phyloP scores from a whole-genome alignment of 805 yeast genomes.

The Ogataea populi-albae region DNA sequence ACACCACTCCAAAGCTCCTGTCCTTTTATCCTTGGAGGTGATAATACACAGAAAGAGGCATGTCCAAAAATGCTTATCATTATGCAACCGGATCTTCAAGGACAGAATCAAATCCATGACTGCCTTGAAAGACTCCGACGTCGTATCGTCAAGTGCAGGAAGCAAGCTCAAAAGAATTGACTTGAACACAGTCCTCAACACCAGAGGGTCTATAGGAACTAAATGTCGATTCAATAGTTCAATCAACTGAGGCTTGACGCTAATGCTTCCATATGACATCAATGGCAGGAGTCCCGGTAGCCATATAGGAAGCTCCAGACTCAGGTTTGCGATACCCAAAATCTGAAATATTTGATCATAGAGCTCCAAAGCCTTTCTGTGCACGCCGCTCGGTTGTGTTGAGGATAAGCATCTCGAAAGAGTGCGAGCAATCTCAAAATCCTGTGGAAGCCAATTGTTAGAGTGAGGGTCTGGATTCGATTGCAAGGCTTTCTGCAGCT shows the following conservation, averaged over 20 bases:
- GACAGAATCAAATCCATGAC: constrained; percentile 58
- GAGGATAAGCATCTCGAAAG: constrained; percentile 80
- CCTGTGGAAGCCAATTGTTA: constrained; percentile 62
- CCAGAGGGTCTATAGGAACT: constrained; percentile 46
- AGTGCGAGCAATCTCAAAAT: constrained; percentile 62
- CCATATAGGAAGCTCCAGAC: constrained; percentile 68
- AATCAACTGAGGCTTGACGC: constrained; percentile 76
- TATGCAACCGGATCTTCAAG: constrained; percentile 52
- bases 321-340: constrained; percentile 53
- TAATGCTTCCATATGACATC: constrained; percentile 83
- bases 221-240: constrained; percentile 57
- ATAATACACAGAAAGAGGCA: constrained; percentile 71
- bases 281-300: constrained; percentile 90
- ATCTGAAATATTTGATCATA: constrained; percentile 68
- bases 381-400: constrained; percentile 91
- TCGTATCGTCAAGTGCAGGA: constrained; percentile 91
- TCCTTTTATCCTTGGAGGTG: constrained; percentile 71
- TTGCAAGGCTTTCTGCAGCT: constrained; percentile 69
- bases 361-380: constrained; percentile 78
- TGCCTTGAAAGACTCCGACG: constrained; percentile 73
- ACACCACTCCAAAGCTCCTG: constrained; percentile 83
- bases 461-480: constrained; percentile 39
- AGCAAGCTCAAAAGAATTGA: constrained; percentile 73
- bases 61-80: constrained; percentile 85
- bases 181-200: constrained; percentile 54